Percentiles rank a stretch among this genome's conserved stretches.
Evolutionary conservation across 768 basidiomycete species (phyloP).

Genomic region (Lactarius vividus): DNA sequence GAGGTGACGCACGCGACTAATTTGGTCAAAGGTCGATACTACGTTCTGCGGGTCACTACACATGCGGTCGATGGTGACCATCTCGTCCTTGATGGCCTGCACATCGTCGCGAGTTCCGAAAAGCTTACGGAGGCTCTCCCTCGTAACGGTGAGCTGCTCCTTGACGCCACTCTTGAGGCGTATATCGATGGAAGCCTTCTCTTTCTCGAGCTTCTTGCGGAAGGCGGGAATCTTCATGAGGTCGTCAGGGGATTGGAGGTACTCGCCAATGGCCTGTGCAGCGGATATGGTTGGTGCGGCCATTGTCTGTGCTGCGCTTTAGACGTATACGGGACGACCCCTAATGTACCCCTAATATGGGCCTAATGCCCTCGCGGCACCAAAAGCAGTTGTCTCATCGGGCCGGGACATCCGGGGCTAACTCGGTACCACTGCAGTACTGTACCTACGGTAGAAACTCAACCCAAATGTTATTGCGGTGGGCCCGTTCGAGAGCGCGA

Average conservation of each 20-base stretch:
- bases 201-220: conserved; percentile 93
- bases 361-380: too few species aligned
- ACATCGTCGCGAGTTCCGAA: conserved; percentile 74
- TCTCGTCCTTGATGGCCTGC: conserved; percentile 81
- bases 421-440: background rate
- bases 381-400: background rate
- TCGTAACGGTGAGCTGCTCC: conserved; percentile 87
- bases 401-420: background rate
- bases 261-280: conserved; percentile 83
- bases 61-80: conserved; percentile 73
- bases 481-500: background rate
- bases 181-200: conserved; percentile 91
- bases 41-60: conserved; percentile 72
- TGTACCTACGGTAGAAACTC: background rate
- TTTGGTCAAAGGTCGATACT: conserved; percentile 91
- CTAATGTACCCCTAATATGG: too few species aligned
- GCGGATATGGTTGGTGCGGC: conserved; percentile 63
- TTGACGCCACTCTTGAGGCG: conserved; percentile 88
- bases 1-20: conserved; percentile 69
- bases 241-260: conserved; percentile 91
- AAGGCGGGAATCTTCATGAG: conserved; percentile 84
- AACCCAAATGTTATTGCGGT: conserved; percentile 1
- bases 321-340: background rate
- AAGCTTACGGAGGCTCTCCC: conserved; percentile 82
- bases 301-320: conserved; percentile 34